Percentiles rank a stretch among this genome's conserved stretches.
Evolutionary conservation across 75 land plant species (phyloP).

Genomic region (Chamaecyparis obtusa): DNA sequence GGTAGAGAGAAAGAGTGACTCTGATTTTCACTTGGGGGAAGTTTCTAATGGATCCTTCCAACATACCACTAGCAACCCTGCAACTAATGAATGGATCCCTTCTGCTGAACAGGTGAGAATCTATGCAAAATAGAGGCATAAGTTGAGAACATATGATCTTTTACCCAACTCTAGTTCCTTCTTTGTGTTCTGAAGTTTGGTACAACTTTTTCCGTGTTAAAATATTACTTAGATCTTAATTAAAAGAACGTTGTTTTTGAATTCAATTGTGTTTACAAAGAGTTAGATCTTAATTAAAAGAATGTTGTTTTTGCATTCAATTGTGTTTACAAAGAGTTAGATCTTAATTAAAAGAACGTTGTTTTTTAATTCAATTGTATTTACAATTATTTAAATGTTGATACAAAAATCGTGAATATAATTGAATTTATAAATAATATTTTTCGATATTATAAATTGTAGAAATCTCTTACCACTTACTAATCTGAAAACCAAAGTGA

Average conservation of each 20-base stretch:
- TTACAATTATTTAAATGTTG: too few relatives aligned
- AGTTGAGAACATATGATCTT: background rate
- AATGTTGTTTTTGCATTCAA: too few relatives aligned
- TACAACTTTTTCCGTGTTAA: background rate
- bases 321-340: too few relatives aligned
- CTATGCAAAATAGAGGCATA: background rate
- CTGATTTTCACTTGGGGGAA: conserved; percentile 14
- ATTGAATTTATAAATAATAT: too few relatives aligned
- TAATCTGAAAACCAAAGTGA: background rate
- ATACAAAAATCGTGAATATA: too few relatives aligned
- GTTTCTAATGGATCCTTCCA: background rate
- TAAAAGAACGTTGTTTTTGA: too few relatives aligned
- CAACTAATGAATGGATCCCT: conserved; percentile 71
- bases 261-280: too few relatives aligned
- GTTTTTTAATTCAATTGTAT: too few relatives aligned
- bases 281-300: too few relatives aligned
- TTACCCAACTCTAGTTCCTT: background rate
- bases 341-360: too few relatives aligned
- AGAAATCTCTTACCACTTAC: too few relatives aligned
- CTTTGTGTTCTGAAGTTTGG: background rate
- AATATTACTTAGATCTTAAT: background rate
- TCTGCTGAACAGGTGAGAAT: conserved; percentile 16
- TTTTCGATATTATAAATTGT: too few relatives aligned
- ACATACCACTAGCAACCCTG: conserved; percentile 41
- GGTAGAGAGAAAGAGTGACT: conserved; percentile 20